Base-by-base conservation (phyloP, 768 basidiomycete species). In the Crepidotus variabilis region DNA sequence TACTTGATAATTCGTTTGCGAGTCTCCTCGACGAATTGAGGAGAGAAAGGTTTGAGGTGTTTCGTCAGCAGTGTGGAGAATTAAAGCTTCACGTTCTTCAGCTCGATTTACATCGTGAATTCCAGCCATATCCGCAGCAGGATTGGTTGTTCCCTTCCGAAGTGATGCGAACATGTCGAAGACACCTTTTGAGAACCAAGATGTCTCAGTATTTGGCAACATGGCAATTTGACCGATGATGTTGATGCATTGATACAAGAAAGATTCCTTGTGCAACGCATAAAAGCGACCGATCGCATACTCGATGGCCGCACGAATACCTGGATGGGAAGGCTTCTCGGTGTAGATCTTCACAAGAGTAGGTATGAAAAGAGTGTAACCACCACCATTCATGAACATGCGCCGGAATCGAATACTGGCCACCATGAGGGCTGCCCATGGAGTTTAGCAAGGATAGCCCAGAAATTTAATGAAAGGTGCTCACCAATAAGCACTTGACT, bases 381-480 rank as follows among this genome's bases (percentile, higher is more conserved):
- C 88, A 28, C 83, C 83, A 14, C 85, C 84, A 1, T 86, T 83
- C 6, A 82, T 82, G 67, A 92, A 89, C 18, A 92, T 68, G n/a
- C 90, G 82, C 28, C 82, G 78, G 63, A 91, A 92, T 16, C 90
- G 82, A 7, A 88, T 88, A 51, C 83, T 86, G 0, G 89, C 90
- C 14, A 84, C 80, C 85, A 90, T 86, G 28, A 87, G 75, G 6
- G 84, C 88, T 88, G 56, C 14, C 51, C 18, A 22, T 7, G 34
- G 1, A 23, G 24, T 51, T 13, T 14, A 51, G 57, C 14, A 61
- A 54, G 35, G 57, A 23, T 47, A 35, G 21, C 2, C 9, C 6
- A 35, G 13, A 39, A 23, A 49, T 50, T 39, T 8, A 9, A 36
- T 11, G 18, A 39, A 57, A 21, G 24, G 28, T 33, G 61, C 82